Evolutionary conservation across 148 eudicot genomes (phyloP), one percentile per base, ranked within the genome.

Genomic region (Spergularia marina): DNA sequence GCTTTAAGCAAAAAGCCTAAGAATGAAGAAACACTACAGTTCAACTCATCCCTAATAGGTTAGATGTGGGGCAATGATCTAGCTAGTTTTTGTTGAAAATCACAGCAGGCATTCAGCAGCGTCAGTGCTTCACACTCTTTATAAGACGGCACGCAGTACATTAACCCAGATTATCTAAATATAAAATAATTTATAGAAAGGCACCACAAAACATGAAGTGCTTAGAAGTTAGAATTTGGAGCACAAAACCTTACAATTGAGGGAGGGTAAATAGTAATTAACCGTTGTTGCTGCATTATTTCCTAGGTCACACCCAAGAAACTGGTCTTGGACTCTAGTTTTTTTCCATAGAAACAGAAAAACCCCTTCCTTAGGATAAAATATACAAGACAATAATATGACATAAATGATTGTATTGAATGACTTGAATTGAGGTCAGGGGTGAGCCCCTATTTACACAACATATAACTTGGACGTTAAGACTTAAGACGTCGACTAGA

Each of bases 1-100:
- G 56, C 36, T 68, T 20, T 56, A 68, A 68, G 39, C 30, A 49
- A n/a, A 68, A 68, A 68, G 71, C 55, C 71, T 52, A 49, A 68
- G 55, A 52, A 49, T 23, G 23, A 65, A 40, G 18, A 16, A 40
- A 39, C 0, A 41, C 53, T 63, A 63, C 15, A n/a, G 55, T 2
- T 13, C 47, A 67, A 47, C 15, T 47, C 56, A 4, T 44, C 49
- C 49, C 49, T 44, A 44, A 9, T 44, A 64, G 49, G 68, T 64
- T 36, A 36, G 17, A 64, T 15, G 20, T 14, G 47, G 68, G 0
- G 16, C 47, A 15, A 44, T 44, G 68, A 11, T 64, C 20, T 7
- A 64, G 44, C 49, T 63, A 10, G 49, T 14, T 36, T 15, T 17
- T 6, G 36, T 64, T 39, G 21, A 64, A 47, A 16, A 64, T 64